A percentile compares a stretch with the other conserved stretches of the same genome.
These are phyloP conservation scores for Schizopora paradoxa DNA, from an alignment of 1,284 basidiomycete species.

Conservation along the genomic window DNA sequence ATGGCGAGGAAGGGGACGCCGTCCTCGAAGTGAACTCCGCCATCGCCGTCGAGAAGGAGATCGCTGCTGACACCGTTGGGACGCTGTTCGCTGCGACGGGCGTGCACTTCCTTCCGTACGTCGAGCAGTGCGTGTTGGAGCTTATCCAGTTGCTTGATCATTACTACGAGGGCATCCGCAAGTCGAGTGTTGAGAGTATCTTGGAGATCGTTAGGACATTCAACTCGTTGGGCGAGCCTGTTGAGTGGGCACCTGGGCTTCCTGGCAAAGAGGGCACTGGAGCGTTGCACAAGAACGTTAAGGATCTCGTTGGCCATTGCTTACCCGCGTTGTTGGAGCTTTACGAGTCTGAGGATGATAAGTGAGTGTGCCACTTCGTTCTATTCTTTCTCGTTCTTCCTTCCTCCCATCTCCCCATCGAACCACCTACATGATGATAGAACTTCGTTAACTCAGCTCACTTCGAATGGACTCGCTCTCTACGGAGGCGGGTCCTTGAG, in stretches of 20 bases:
- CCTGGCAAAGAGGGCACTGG: slow-evolving; percentile 41
- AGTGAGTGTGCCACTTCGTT: slow-evolving; percentile 84
- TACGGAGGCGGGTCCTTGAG: slow-evolving; percentile 54
- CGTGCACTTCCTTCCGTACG: slow-evolving; percentile 85
- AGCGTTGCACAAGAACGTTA: slow-evolving; percentile 76
- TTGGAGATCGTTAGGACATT: slow-evolving; percentile 90
- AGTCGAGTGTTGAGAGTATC: slow-evolving; percentile 86
- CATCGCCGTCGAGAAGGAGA: slow-evolving; percentile 98
- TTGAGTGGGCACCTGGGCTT: slow-evolving; percentile 79
- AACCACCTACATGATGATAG: slow-evolving; percentile 48
- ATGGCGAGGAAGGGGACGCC: slow-evolving; percentile 81
- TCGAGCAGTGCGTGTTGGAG: slow-evolving; percentile 76
- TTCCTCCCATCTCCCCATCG: slow-evolving; percentile 8
- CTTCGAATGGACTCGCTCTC: slow-evolving; percentile 75
- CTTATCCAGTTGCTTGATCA: slow-evolving; percentile 82
- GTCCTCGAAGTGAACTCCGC: slow-evolving; percentile 92
- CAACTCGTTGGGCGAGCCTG: slow-evolving; percentile 82
- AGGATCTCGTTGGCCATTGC: slow-evolving; percentile 76
- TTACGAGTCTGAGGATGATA: slow-evolving; percentile 95
- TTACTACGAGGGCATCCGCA: slow-evolving; percentile 98
- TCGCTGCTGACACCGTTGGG: slow-evolving; percentile 95
- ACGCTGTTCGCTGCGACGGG: slow-evolving; percentile 85
- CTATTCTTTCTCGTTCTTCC: no score
- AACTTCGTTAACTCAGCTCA: slow-evolving; percentile 75
- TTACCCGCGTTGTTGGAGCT: slow-evolving; percentile 80